Evolutionary conservation across 2,329 filamentous ascomycete species (phyloP).

Genomic region (Fusarium sp.): DNA sequence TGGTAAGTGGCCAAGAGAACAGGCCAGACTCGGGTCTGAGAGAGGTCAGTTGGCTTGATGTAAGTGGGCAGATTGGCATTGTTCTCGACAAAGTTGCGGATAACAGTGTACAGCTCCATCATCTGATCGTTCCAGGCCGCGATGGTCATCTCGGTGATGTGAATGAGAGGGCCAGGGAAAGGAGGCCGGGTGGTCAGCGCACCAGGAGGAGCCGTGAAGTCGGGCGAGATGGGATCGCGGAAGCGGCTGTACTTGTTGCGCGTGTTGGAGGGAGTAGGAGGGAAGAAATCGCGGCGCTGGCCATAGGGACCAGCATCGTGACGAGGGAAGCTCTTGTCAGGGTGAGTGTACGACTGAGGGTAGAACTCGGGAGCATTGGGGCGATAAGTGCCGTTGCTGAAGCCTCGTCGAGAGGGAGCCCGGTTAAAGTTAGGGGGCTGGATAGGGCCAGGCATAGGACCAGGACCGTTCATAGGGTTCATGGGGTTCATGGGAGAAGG

Average conservation of each 20-base stretch:
- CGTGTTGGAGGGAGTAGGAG: conserved; percentile 46
- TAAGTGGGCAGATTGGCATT: conserved; percentile 49
- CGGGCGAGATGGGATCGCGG: conserved; percentile 41
- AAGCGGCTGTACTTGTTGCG: conserved; percentile 47
- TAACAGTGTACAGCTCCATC: conserved; percentile 51
- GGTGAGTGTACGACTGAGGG: conserved; percentile 39
- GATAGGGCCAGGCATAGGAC: background rate
- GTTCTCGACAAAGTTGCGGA: conserved; percentile 51
- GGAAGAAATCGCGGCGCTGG: conserved; percentile 43
- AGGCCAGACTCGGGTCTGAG: conserved; percentile 49
- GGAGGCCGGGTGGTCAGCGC: conserved; percentile 33
- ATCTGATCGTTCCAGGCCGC: conserved; percentile 51
- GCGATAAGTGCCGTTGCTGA: conserved; percentile 47
- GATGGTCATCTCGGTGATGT: conserved; percentile 51
- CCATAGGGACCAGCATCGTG: conserved; percentile 36
- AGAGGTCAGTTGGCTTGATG: conserved; percentile 44
- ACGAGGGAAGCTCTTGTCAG: conserved; percentile 35
- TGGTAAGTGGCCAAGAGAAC: conserved; percentile 53
- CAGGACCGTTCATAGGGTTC: conserved; percentile 2
- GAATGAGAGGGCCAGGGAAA: conserved; percentile 46
- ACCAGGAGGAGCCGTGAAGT: conserved; percentile 20
- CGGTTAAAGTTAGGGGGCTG: conserved; percentile 27
- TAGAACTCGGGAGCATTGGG: conserved; percentile 50
- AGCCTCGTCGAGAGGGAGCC: conserved; percentile 45
- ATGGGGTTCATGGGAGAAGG: conserved; percentile 1